Base-by-base conservation (phyloP, 768 basidiomycete species). In the Epithele typhae region DNA sequence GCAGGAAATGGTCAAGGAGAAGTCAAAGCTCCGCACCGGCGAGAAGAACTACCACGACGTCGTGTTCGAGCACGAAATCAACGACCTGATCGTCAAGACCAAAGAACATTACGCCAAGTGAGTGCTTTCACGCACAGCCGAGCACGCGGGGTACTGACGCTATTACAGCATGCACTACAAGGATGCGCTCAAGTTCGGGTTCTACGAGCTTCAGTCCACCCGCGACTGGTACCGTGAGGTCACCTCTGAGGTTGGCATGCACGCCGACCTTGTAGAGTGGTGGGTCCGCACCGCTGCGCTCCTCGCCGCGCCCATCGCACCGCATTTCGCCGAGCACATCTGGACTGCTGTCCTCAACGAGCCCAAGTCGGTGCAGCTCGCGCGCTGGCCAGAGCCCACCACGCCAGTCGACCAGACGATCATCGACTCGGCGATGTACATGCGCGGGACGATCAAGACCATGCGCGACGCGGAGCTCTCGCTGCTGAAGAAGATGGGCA, bases 161-260 rank as follows among this genome's bases (percentile, higher is more conserved):
- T 25, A 45, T 22, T 34, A 25, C 59, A 96, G 94, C 18, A 92
- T 85, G 49, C 81, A 88, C 64, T 99, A 88, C 82, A 99, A 98
- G 68, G 92, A 95, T 48, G 93, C 94, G 9, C 67, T 97, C 51
- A 95, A 97, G 67, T 86, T 77, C 54, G 95, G 94, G 38, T 95
- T 97, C 70, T 99, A 93, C 75, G 93, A 96, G 59, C 78, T 94
- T 54, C 92, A 97, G 64, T 85, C 79, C 40, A 75, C 82, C 2
- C 87, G 96, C 37, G 94, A 98, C 63, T 93, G 92, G 86, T 98
- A 98, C 65, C 90, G 93, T 47, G 88, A 93, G 62, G 90, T 95
- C 41, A 93, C 89, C 3, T 71, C 79, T 6, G 90, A 92, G 51
- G 71, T 84, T 40, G 91, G 92, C 23, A 96, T 98, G 92, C 94